Conservation (phyloP, 2,329 filamentous ascomycete species). For the Scolecobasidium constrictum region DNA sequence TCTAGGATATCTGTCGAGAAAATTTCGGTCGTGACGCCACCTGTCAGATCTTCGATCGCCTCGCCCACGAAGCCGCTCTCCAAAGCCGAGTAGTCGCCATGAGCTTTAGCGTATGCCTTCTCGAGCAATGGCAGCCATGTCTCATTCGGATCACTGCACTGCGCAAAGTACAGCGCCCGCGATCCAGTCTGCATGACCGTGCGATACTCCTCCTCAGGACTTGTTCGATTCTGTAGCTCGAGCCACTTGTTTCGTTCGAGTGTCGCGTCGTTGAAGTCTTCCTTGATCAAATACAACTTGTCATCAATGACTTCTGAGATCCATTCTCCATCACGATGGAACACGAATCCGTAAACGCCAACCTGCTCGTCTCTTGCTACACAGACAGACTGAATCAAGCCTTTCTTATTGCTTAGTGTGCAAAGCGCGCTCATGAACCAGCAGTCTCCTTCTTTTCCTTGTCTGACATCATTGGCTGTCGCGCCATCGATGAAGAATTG, state of each 20-base stretch:
- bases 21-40: constrained; percentile 60
- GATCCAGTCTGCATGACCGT: constrained; percentile 65
- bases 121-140: constrained; percentile 74
- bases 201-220: constrained; percentile 60
- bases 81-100: constrained; percentile 68
- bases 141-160: constrained; percentile 65
- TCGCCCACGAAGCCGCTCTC: constrained; percentile 62
- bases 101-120: constrained; percentile 76
- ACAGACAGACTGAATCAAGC: constrained; percentile 61
- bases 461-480: constrained; percentile 64
- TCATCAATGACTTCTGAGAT: constrained; percentile 86
- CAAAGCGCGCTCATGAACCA: constrained; percentile 77
- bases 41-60: constrained; percentile 49
- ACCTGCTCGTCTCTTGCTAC: constrained; percentile 61
- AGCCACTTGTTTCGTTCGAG: constrained; percentile 65
- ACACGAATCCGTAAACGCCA: constrained; percentile 79
- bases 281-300: constrained; percentile 74
- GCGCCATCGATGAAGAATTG: constrained; percentile 69
- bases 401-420: constrained; percentile 60
- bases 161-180: constrained; percentile 66
- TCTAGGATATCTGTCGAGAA: constrained; percentile 63
- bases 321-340: constrained; percentile 57
- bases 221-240: constrained; percentile 58
- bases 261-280: constrained; percentile 65
- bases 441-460: constrained; percentile 70